Evolutionary conservation across 306 rosid genomes (phyloP).

Genomic region (Calophaca sinica): DNA sequence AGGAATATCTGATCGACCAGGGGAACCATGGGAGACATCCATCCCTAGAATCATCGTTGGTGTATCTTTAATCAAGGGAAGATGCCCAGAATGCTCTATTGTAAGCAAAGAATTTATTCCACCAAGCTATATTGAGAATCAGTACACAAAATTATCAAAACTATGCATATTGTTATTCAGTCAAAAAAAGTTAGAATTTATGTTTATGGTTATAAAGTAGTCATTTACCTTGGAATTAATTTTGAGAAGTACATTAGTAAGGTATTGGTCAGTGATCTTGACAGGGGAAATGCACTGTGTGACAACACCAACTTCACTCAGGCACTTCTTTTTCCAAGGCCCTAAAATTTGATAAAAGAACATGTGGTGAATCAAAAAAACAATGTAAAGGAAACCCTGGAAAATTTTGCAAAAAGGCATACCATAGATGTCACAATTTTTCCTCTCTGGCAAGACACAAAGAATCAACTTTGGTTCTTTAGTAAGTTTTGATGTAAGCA

Average conservation of each 20-base stretch:
- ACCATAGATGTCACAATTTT: conserved; percentile 85
- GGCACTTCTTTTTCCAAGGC: conserved; percentile 89
- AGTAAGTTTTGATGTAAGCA: conserved; percentile 58
- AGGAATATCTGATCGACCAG: conserved; percentile 74
- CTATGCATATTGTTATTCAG: not conserved
- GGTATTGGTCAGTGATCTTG: conserved; percentile 84
- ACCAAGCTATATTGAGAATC: conserved; percentile 69
- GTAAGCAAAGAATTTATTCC: conserved; percentile 90
- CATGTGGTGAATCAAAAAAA: conserved; percentile 15
- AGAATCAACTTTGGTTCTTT: conserved; percentile 75
- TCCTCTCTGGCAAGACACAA: conserved; percentile 86
- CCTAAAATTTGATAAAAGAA: conserved; percentile 58
- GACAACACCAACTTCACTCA: conserved; percentile 77
- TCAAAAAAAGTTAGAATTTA: not conserved
- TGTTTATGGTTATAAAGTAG: conserved; percentile 14
- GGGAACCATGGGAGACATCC: conserved; percentile 91
- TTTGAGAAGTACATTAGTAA: conserved; percentile 87
- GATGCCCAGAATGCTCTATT: conserved; percentile 70
- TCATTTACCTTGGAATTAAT: conserved; percentile 85
- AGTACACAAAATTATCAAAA: conserved; percentile 26
- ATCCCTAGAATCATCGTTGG: conserved; percentile 95
- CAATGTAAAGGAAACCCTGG: conserved; percentile 25
- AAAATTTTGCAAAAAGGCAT: conserved; percentile 18
- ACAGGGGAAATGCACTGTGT: conserved; percentile 87
- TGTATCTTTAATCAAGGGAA: conserved; percentile 75